Evolutionary conservation across 2,329 filamentous ascomycete genomes (phyloP), one percentile per base, ranked within the genome.

Genomic region (Bipolaris cookei): DNA sequence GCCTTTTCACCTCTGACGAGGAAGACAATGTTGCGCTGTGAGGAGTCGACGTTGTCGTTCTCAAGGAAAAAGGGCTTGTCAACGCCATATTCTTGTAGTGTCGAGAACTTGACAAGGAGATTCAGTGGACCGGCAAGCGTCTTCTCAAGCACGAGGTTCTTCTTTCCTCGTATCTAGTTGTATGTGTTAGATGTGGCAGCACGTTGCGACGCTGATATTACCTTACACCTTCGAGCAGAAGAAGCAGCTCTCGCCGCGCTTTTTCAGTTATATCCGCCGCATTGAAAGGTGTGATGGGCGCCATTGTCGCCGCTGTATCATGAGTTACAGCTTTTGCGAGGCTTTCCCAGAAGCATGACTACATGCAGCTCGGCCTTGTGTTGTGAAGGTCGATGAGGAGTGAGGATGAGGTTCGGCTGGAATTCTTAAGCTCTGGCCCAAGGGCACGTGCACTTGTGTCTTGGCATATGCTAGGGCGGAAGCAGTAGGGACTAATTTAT

Each of bases 1-100:
- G 90, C 89, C 76, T 91, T 94, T 79, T 98, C 95, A 61, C 92
- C 94, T 71, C 93, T 86, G 16, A 92, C 90, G 66, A 99, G 86
- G 79, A 98, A 99, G 65, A 99, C 86, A 62, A 99, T 87, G 82
- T 97, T 99, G 72, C 91, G 88, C 80, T 98, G 95, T 71, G 90
- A 96, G 16, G 92, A 90, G 78, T 98, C 94, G 76, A 92, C 89
- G 78, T 99, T 98, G 72, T 90, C 87, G 78, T 97, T 98, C 78
- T 99, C 95, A 44, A 99, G 83, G 72, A 97, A 90, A 82, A 98
- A 99, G 66, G 97, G 91, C 77, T 96, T 96, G 78, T 98, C 93
- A 66, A 99, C 93, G 28, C 96, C 96, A 80, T 98, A 97, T 72
- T 99, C 95, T 74, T 98, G 92, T 14, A 97, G 84, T 8, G 91